Evolutionary conservation across 169 alveolate species (phyloP), one percentile per base, ranked within the genome.

Genomic region (Cryptosporidium ryanae): DNA sequence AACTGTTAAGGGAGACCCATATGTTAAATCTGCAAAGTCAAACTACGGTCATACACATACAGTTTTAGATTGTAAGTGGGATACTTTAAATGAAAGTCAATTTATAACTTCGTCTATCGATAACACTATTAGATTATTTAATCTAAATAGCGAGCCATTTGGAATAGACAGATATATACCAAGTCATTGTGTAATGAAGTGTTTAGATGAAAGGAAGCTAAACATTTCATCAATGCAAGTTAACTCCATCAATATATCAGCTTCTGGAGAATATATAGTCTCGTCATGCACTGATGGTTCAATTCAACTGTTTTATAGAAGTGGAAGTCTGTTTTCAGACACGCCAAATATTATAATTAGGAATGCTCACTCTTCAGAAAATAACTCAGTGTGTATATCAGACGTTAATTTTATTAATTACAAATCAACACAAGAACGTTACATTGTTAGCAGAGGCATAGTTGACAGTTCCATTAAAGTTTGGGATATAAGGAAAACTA

Each of bases 1-100:
- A 21, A 76, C 87, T 31, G 87, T 76, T 10, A 64, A 48, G 46
- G 87, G 87, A 6, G 87, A 76, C 38, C 87, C 87, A 43, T 76
- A 76, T 76, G 87, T 76, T n/a, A 55, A 61, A 46, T 15, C 87
- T 38, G 71, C 29, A 7, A 76, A 61, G 46, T 29, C 70, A n/a
- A 76, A 76, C 43, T 52, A 31, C 13, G 87, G 87, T 2, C 87
- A 76, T 76, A 76, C 87, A 17, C 87, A 76, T 61, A 76, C 63
- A 71, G 54, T 76, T 43, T 38, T 76, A 21, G 68, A 61, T 46
- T 76, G 68, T 38, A 76, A 61, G 44, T 76, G 87, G 87, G 76
- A 76, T 12, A 57, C 71, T 25, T n/a, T 7, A 0, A 38, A 76
- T 5, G 23, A n/a, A 1, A 76, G 38, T 43, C 59, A 61, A 17